Percentiles rank a stretch among this genome's conserved stretches.
These are phyloP conservation scores for Fusarium mexicanum DNA, from an alignment of 2,329 filamentous ascomycete species.

Conservation along the genomic window DNA sequence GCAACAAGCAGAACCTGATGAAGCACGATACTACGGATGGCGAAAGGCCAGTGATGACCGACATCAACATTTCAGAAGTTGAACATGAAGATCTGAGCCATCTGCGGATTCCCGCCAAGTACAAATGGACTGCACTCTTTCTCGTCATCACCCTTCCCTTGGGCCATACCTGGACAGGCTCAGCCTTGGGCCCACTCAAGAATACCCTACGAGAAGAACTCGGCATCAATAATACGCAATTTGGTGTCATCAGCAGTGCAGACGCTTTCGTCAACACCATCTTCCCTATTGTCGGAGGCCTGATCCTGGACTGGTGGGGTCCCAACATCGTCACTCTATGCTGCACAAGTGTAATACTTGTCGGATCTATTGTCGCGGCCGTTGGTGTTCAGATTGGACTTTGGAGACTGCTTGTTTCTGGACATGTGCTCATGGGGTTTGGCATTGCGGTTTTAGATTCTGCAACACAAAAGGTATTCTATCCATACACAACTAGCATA, in stretches of 20 bases:
- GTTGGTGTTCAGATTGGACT: not conserved
- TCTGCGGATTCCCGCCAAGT: not conserved
- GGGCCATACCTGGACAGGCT: not conserved
- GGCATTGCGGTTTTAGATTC: not conserved
- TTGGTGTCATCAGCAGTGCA: not conserved
- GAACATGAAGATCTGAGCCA: not conserved
- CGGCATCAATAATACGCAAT: not conserved
- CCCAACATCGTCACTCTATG: not conserved
- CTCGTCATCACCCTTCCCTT: not conserved
- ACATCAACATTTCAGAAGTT: not conserved
- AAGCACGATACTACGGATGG: not conserved
- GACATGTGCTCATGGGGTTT: not conserved
- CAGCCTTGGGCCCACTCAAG: not conserved
- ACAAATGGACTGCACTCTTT: not conserved
- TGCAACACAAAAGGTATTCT: not conserved
- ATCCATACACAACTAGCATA: accelerated
- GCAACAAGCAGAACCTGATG: not conserved
- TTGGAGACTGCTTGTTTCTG: not conserved
- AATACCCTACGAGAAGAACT: not conserved
- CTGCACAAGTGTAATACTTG: not conserved
- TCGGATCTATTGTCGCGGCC: not conserved
- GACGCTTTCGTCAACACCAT: not conserved
- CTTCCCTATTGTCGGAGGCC: not conserved
- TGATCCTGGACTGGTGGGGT: not conserved
- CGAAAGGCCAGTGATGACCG: not conserved